These are phyloP conservation scores for Alternaria sp. DNA, from an alignment of 2,329 filamentous ascomycete genomes.

Conservation along the genomic window DNA sequence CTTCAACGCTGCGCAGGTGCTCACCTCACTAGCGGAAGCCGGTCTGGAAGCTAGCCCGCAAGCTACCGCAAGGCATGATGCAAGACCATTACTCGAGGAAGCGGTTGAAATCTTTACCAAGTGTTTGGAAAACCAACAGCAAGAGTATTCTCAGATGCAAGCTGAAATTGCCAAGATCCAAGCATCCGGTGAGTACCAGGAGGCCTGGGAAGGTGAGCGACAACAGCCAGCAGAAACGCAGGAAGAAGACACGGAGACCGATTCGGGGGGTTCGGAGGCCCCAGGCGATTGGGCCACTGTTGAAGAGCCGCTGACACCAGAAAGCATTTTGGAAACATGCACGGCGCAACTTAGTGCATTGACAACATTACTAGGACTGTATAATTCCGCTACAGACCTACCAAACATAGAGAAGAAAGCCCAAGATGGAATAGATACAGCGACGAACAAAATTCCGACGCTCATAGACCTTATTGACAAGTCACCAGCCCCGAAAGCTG, in stretches of 20 bases:
- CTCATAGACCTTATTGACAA: constrained; percentile 56
- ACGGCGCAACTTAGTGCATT: constrained; percentile 66
- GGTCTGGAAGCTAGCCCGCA: constrained; percentile 62
- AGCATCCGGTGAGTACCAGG: constrained; percentile 31
- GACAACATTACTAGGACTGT: constrained; percentile 58
- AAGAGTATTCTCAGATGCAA: constrained; percentile 54
- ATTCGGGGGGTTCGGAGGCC: constrained; percentile 37
- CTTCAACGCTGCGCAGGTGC: constrained; percentile 76
- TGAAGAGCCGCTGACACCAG: constrained; percentile 70
- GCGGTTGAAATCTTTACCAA: constrained; percentile 67
- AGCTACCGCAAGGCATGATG: constrained; percentile 52
- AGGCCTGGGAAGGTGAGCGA: constrained; percentile 28
- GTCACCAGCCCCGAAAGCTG: constrained; percentile 21
- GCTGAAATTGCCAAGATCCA: constrained; percentile 43
- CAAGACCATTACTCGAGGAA: constrained; percentile 65
- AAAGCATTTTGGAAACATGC: constrained; percentile 72
- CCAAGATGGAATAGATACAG: constrained; percentile 62
- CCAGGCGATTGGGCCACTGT: constrained; percentile 71
- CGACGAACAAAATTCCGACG: constrained; percentile 62
- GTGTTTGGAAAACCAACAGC: constrained; percentile 56
- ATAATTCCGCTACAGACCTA: constrained; percentile 56
- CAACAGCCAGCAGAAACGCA: constrained; percentile 12
- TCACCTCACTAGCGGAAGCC: constrained; percentile 71
- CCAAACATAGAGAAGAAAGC: constrained; percentile 65
- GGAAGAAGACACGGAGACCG: constrained; percentile 35